Evolutionary conservation across 169 alveolate genomes (phyloP), one percentile per base, ranked within the genome.

Genomic region (Plasmodium relictum): DNA sequence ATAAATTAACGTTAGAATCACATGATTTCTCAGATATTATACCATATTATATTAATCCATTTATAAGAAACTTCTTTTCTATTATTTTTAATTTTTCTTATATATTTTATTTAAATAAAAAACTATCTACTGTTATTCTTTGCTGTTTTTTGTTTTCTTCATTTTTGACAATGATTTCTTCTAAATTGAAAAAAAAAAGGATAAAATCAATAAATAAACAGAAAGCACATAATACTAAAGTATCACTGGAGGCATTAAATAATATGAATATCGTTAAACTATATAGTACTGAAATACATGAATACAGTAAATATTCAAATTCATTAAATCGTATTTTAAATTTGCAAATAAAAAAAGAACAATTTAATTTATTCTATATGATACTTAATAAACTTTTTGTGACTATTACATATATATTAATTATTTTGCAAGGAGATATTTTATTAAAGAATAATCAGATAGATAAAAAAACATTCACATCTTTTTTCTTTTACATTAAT

Each of bases 21-120:
- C 74, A 76, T 54, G 74, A 76, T 18, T 76, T 76, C 63, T 48
- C 89, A 45, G 68, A 76, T 41, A 76, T 76, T 7, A 76, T 76
- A 39, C 76, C 89, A 0, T 76, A 76, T 41, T 76, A 76, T 76
- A 76, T 76, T 24, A 76, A 63, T 31, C 89, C 89, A 20, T 20
- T 76, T 16, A 63, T 76, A 45, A 2, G 89, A 0, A 76, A 76
- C 48, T 61, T 76, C n/a, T 76, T 76, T 63, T 76, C 89, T 0
- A 63, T 76, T 39, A 44, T 76, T 63, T 63, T 76, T 6, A 76
- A 76, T 48, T 76, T 76, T 56, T 16, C 58, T 0, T 76, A 76
- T 76, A 45, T 76, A 6, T 76, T 61, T 76, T 63, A 76, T 39
- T 62, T 76, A 41, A 76, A 76, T 76, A 44, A 62, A 8, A 76